Evolutionary conservation across 1,139 yeast genomes (phyloP), one percentile per base, ranked within the genome.

Genomic region (Suhomyces anneliseae): DNA sequence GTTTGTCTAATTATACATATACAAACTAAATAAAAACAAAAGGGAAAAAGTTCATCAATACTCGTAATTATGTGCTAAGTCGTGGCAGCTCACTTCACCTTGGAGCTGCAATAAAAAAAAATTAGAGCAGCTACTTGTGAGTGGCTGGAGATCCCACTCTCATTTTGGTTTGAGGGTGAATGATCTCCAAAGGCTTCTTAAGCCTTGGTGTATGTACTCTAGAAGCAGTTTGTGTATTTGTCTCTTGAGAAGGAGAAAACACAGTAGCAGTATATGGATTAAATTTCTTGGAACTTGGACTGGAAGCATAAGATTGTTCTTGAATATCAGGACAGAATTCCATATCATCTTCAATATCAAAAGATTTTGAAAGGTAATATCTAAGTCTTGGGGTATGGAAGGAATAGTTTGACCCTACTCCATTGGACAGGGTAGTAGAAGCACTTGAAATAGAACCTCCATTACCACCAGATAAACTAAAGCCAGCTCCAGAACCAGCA

Each of bases 131-230:
- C 36, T 37, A 42, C 27, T 47, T 44, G n/a, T 38, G 38, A 15
- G 43, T 46, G 12, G 76, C 75, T 19, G 88, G 85, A 26, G 87
- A 81, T 6, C 75, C 75, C 31, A 86, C 81, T 59, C 85, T 76
- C 70, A 83, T 64, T 42, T 90, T 90, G 6, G 95, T 87, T 45
- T 79, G 81, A 8, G 95, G 95, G 62, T 87, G 85, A 51, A 88
- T 84, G 55, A 87, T 87, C 61, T 87, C 93, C 60, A 88, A 67
- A 6, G 85, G 82, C 56, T 82, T 82, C 61, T 78, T 81, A 36
- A 77, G 74, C 54, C 87, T 70, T 31, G 86, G 86, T 6, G 87
- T 80, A 46, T 69, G 70, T 4, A 71, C 71, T 48, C 79, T 64
- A 6, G 50, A 39, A 6, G 46, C 36, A 9, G 47, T 41, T 14